Conservation (phyloP, 2,329 filamentous ascomycete species). For the Aspergillus clavatus region DNA sequence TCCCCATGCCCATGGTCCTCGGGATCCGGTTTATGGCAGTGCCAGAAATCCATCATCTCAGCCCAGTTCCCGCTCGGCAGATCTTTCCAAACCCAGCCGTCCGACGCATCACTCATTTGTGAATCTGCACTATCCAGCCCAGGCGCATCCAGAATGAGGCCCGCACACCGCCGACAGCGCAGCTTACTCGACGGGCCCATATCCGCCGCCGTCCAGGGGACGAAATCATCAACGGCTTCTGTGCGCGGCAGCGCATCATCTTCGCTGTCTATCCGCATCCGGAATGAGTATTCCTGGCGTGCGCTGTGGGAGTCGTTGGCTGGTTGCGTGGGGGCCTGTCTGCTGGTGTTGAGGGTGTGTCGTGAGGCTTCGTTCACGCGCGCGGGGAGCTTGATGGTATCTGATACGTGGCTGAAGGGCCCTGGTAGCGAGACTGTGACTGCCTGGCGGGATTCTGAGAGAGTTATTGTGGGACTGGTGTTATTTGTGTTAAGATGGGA, state of each 20-base stretch:
- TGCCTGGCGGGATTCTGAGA: constrained; percentile 33
- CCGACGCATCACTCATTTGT: not conserved
- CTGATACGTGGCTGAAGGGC: constrained; percentile 18
- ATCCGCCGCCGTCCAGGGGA: constrained; percentile 37
- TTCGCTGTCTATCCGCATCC: constrained; percentile 48
- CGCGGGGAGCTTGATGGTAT: constrained; percentile 48
- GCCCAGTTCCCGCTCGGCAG: constrained; percentile 96
- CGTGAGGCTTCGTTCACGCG: constrained; percentile 28
- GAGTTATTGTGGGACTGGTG: constrained; percentile 20
- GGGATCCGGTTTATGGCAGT: constrained; percentile 83
- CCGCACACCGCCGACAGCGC: constrained; percentile 37
- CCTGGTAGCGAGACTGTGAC: constrained; percentile 35
- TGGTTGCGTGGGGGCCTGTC: constrained; percentile 2
- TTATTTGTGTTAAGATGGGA: constrained; percentile 6
- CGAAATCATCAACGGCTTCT: constrained; percentile 30
- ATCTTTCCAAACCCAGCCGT: constrained; percentile 71
- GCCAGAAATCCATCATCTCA: constrained; percentile 99
- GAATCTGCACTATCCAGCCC: no score
- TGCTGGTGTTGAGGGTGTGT: constrained; percentile 14
- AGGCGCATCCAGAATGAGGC: constrained; percentile 23
- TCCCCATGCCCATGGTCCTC: constrained; percentile 40
- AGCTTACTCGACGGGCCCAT: constrained; percentile 32
- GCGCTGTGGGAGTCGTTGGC: constrained; percentile 1
- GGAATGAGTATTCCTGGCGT: constrained; percentile 49
- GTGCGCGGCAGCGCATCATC: constrained; percentile 11